Evolutionary conservation across 805 yeast species (phyloP).

Genomic region (Yamadazyma takamatsuzukensis): DNA sequence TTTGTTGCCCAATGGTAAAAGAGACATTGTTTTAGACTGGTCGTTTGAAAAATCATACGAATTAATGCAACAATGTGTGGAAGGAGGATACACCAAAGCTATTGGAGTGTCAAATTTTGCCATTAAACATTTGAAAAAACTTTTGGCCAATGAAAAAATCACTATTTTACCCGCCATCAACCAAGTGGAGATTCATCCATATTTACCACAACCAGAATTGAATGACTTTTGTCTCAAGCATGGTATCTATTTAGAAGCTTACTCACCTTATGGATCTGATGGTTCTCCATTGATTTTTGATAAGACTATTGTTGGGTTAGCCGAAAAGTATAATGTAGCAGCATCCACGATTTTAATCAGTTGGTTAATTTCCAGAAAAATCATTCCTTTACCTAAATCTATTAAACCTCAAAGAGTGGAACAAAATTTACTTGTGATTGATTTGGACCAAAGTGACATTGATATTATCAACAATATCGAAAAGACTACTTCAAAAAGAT

Average conservation of each 20-base stretch:
- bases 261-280: slow-evolving; percentile 67
- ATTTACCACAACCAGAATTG: slow-evolving; percentile 42
- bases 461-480: slow-evolving; percentile 23
- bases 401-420: slow-evolving; percentile 22
- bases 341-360: slow-evolving; percentile 52
- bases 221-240: slow-evolving; percentile 46
- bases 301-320: slow-evolving; percentile 37
- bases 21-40: slow-evolving; percentile 30
- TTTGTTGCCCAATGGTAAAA: slow-evolving; percentile 29
- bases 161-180: slow-evolving; percentile 62
- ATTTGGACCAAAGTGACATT: slow-evolving; percentile 32
- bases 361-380: slow-evolving; percentile 57
- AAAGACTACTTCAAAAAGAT: slow-evolving; percentile 24
- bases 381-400: slow-evolving; percentile 44
- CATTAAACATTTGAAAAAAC: slow-evolving; percentile 34
- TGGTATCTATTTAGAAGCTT: slow-evolving; percentile 53
- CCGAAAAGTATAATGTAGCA: slow-evolving; percentile 35
- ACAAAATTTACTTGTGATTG: slow-evolving; percentile 30
- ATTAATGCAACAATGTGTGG: slow-evolving; percentile 53
- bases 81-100: slow-evolving; percentile 53
- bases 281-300: slow-evolving; percentile 50
- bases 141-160: slow-evolving; percentile 47
- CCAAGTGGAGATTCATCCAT: slow-evolving; percentile 70
- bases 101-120: slow-evolving; percentile 80
- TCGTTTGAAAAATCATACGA: slow-evolving; percentile 52